phyloP scores from a whole-genome alignment of 805 yeast genomes.

The Cyberlindnera euphorbiae region DNA sequence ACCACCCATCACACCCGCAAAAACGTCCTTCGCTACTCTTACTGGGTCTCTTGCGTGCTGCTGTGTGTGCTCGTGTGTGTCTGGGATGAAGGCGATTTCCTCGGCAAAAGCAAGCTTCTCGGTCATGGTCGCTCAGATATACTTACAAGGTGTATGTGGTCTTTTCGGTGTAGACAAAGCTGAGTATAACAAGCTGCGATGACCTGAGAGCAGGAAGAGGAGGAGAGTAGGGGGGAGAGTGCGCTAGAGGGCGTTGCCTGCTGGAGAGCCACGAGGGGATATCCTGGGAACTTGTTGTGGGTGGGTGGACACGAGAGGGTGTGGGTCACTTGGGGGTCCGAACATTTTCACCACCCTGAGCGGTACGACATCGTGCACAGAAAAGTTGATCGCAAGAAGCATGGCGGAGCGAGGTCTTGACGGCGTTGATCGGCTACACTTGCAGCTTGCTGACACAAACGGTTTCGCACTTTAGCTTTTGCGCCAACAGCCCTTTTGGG shows the following conservation, averaged over 20 bases:
- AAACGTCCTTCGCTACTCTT: slow-evolving; percentile 24
- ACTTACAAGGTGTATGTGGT: neutral
- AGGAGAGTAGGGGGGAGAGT: no score
- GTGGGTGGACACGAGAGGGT: neutral
- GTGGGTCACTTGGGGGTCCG: neutral
- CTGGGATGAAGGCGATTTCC: slow-evolving; percentile 9
- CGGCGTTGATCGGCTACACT: slow-evolving; percentile 12
- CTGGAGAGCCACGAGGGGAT: no score
- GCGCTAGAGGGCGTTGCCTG: neutral
- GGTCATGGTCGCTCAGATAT: slow-evolving; percentile 10
- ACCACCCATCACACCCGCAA: slow-evolving; percentile 93
- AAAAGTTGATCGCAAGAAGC: slow-evolving; percentile 13
- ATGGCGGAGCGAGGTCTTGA: slow-evolving; percentile 11
- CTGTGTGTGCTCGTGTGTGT: slow-evolving; percentile 4
- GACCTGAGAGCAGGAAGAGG: no score
- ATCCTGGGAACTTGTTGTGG: no score
- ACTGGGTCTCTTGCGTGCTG: slow-evolving; percentile 11
- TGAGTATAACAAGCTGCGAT: no score
- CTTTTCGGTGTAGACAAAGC: slow-evolving; percentile 1
- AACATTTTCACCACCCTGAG: neutral
- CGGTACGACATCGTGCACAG: neutral
- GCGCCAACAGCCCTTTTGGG: no score
- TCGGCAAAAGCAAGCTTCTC: slow-evolving; percentile 12
- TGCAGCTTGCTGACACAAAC: slow-evolving; percentile 13
- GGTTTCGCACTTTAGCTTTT: neutral